Conservation (phyloP, 2,329 filamentous ascomycete genomes). For the Leptographium wingfieldii region DNA sequence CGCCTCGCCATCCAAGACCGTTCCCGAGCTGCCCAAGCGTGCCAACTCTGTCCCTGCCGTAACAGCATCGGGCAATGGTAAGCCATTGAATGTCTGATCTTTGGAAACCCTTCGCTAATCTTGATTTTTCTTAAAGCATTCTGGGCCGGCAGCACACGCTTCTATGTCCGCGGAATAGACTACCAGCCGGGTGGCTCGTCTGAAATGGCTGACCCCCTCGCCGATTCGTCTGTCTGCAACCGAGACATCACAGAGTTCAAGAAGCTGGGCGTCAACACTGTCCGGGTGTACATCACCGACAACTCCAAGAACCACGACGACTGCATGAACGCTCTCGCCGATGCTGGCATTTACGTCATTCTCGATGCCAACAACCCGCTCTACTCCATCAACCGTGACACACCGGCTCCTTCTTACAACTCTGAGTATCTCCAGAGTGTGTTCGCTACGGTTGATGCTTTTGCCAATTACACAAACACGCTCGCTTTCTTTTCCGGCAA, state of each 20-base stretch:
- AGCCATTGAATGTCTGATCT: slow-evolving; percentile 7
- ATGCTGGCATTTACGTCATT: slow-evolving; percentile 84
- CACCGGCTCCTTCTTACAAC: slow-evolving; percentile 73
- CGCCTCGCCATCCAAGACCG: slow-evolving; percentile 37
- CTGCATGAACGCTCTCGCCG: slow-evolving; percentile 71
- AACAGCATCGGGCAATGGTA: slow-evolving; percentile 45
- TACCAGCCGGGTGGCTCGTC: slow-evolving; percentile 51
- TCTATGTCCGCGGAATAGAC: slow-evolving; percentile 48
- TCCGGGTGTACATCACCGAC: slow-evolving; percentile 88
- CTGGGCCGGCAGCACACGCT: slow-evolving; percentile 38
- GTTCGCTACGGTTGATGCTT: slow-evolving; percentile 80
- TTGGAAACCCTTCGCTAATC: background rate
- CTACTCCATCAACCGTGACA: slow-evolving; percentile 73
- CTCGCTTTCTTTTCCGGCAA: slow-evolving; percentile 78
- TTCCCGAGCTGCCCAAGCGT: slow-evolving; percentile 37
- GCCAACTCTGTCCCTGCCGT: slow-evolving; percentile 33
- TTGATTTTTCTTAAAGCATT: slow-evolving; percentile 29
- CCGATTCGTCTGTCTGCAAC: slow-evolving; percentile 55
- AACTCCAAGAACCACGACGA: slow-evolving; percentile 70
- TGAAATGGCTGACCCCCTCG: slow-evolving; percentile 57
- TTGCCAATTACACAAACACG: slow-evolving; percentile 73
- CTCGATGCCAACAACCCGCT: slow-evolving; percentile 82
- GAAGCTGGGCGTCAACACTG: slow-evolving; percentile 76
- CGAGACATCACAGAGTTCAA: slow-evolving; percentile 75
- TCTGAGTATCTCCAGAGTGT: slow-evolving; percentile 69